Base-by-base conservation (phyloP, 345 rosid genomes). In the Lepidium sativum region DNA sequence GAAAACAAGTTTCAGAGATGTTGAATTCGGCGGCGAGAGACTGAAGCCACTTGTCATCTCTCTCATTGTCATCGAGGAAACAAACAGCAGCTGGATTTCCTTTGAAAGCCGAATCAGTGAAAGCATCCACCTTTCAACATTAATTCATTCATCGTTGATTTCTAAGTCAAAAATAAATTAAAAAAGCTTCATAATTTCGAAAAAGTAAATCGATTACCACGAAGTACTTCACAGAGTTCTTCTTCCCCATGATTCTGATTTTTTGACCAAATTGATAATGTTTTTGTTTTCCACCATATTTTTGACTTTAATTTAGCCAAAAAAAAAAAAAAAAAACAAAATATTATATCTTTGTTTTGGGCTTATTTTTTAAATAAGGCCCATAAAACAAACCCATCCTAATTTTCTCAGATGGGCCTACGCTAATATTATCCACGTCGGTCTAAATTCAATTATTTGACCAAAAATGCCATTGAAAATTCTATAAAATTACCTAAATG, bases 1-100 rank as follows among this genome's bases (percentile, higher is more conserved):
- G 79, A 68, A 78, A 83, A 66, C 81, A 48, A n/a, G 84, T 85
- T 60, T 69, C 13, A 0, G 96, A 73, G 78, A 80, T 2, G 44
- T 81, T 83, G 77, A 87, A 87, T 73, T 87, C 90, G 6, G 72
- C 42, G 29, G 88, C 82, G n/a, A 85, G 68, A 1, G 80, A 66
- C 57, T 86, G 95, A 58, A 92, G 38, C 98, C 98, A 92, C 15
- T 64, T 38, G 20, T 88, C 89, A 35, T 85, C 88, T 73, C 75
- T 79, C 9, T 82, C 86, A 60, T 80, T 75, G 20, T 83, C 84
- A 4, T 50, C 2, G 62, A 92, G 71, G 51, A 89, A 77, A 48
- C 96, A 92, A 16, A 92, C 96, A 0, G 92, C 92, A 0, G 95
- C 95, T 11, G 96, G 98, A 67, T 87, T 92, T 5, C 98, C 95